Evolutionary conservation across 2,329 filamentous ascomycete genomes (phyloP), one percentile per base, ranked within the genome.

Genomic region (Fusarium sp.): DNA sequence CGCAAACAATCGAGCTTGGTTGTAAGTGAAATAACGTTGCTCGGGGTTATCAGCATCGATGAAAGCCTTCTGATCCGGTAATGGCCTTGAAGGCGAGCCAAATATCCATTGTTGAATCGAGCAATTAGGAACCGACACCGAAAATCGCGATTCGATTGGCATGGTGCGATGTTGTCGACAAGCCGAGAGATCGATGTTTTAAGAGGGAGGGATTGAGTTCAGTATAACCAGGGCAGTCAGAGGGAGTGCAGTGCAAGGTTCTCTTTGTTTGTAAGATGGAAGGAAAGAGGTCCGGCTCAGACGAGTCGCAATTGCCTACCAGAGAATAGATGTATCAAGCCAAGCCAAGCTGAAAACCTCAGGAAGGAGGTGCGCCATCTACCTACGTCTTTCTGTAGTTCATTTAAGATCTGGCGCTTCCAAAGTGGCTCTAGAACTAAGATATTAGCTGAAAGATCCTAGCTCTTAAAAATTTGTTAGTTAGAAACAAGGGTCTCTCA

Each of bases 11-110:
- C 93, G 91, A 80, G 92, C 93, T 68, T 88, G 86, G 72, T 87
- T 80, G 44, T 89, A 84, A 8, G 91, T 93, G 44, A 96, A 84
- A 74, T 87, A 90, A 75, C 92, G 90, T 14, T 88, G 91, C 12
- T 93, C 88, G 3, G 94, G 92, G 3, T 87, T 84, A 41, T 90
- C 87, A 14, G 92, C 89, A 75, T 95, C 93, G 58, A 94, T 85
- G 76, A 91, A 89, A 41, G 84, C 82, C 60, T 84, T 82, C 51
- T 79, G 82, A 55, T 87, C 82, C 5, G 83, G 75, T 11, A 90
- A 81, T 12, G 83, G 79, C 11, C 78, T 83, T 44, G 80, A 83
- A 3, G 84, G 82, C 6, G 87, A 86, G 24, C 84, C 87, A 63
- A 90, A 90, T 14, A 90, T 85, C 85, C 87, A 90, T 81, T 85